A percentile compares a stretch with the other conserved stretches of the same genome.
Conservation (phyloP, 2,329 filamentous ascomycete species). For the Leptographium flavum region DNA sequence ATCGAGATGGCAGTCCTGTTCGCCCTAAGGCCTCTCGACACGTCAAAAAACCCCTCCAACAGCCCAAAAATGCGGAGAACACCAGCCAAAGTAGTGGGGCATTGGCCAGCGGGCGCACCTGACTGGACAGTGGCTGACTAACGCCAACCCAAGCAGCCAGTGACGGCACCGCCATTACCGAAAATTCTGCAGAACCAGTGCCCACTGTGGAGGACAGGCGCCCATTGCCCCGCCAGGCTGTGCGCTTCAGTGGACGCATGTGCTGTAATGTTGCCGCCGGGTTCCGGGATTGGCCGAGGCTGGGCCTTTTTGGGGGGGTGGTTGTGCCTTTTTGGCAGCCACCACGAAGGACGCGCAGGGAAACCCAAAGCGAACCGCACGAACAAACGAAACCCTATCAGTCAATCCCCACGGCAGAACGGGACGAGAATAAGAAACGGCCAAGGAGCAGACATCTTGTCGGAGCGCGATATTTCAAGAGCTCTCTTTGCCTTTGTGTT, state of each 20-base stretch:
- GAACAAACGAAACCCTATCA: too few species aligned
- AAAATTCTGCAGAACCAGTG: not conserved
- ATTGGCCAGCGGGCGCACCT: not conserved
- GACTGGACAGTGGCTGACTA: not conserved
- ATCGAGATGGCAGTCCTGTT: too few species aligned
- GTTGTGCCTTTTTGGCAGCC: not conserved
- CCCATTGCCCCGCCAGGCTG: not conserved
- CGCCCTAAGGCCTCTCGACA: too few species aligned
- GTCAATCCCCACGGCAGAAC: too few species aligned
- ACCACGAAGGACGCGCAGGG: too few species aligned
- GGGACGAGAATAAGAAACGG: too few species aligned
- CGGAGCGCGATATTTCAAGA: too few species aligned
- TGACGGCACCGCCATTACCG: not conserved
- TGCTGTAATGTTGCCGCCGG: not conserved
- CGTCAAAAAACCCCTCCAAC: too few species aligned
- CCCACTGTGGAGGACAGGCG: not conserved
- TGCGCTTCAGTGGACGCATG: not conserved
- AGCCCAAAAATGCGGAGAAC: slow-evolving; percentile 2
- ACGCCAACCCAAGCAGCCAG: not conserved
- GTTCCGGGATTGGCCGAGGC: slow-evolving; percentile 6
- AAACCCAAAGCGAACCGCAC: too few species aligned
- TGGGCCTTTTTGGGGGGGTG: not conserved
- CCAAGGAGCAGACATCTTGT: too few species aligned
- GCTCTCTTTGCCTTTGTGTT: too few species aligned
- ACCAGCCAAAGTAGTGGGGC: too few species aligned